phyloP scores from a whole-genome alignment of 345 rosid species.

The Populus ilicifolia region DNA sequence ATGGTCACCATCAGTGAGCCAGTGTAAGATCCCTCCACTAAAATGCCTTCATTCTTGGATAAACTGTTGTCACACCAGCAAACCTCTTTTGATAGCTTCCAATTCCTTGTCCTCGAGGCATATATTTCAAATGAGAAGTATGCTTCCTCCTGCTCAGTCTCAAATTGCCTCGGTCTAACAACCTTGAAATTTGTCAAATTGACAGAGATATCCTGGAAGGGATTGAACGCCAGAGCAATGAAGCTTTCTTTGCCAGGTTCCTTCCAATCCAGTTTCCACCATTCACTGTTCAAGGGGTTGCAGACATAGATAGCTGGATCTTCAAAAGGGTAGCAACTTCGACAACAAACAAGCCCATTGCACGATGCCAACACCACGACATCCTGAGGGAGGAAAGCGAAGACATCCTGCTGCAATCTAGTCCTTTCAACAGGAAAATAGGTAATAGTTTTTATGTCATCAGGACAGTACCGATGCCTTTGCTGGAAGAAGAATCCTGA shows the following conservation, averaged over 20 bases:
- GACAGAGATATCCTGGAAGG: constrained; percentile 12
- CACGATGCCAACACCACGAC: constrained; percentile 37
- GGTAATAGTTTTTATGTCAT: constrained; percentile 28
- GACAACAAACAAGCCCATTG: constrained; percentile 38
- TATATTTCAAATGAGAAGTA: constrained; percentile 30
- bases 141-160: constrained; percentile 3
- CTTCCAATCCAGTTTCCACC: constrained; percentile 28
- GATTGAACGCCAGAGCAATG: constrained; percentile 39
- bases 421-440: constrained; percentile 28
- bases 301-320: constrained; percentile 35
- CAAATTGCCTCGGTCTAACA: constrained; percentile 19
- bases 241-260: constrained; percentile 20
- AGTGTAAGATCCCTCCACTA: constrained; percentile 33
- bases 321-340: constrained; percentile 29
- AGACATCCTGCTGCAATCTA: constrained; percentile 13
- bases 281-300: constrained; percentile 39
- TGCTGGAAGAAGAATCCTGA: constrained; percentile 41
- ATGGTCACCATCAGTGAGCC: constrained; percentile 36
- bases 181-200: constrained; percentile 27
- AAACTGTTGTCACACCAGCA: constrained; percentile 23
- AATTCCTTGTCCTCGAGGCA: constrained; percentile 18
- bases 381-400: constrained; percentile 37
- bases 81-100: constrained; percentile 36
- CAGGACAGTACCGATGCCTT: constrained; percentile 12
- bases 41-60: constrained; percentile 31